phyloP scores from a whole-genome alignment of 305 asterid genomes.

The Fraxinus sp. region DNA sequence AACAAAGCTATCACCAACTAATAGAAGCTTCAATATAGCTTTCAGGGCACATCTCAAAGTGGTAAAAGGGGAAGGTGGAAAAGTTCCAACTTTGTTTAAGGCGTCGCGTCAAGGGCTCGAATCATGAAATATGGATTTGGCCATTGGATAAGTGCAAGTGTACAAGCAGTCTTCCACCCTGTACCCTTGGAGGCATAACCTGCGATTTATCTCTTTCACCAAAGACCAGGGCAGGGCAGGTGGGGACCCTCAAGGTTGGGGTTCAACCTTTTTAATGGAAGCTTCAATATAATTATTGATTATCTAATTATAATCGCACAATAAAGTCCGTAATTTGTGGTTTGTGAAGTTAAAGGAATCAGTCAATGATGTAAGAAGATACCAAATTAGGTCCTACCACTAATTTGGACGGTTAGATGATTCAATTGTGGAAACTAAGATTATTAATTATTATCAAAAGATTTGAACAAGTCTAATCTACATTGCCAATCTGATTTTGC shows the following conservation, averaged over 20 bases:
- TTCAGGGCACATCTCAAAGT: no score
- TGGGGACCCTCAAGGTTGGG: no score
- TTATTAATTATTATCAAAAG: slow-evolving; percentile 18
- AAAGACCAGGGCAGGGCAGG: no score
- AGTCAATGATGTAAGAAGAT: not conserved
- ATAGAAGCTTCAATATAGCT: slow-evolving; percentile 4
- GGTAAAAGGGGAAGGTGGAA: no score
- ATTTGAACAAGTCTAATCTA: not conserved
- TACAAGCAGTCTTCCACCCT: no score
- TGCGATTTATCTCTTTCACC: no score
- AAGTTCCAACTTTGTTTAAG: no score
- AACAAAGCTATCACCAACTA: slow-evolving; percentile 8
- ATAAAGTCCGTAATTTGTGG: not conserved
- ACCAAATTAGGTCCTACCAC: slow-evolving; percentile 25
- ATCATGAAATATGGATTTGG: no score
- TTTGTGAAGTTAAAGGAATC: slow-evolving; percentile 26
- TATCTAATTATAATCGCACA: not conserved
- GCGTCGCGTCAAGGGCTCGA: no score
- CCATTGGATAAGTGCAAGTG: no score
- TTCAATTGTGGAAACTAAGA: slow-evolving; percentile 5
- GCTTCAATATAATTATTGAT: not conserved
- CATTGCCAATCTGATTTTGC: not conserved
- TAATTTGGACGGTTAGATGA: slow-evolving; percentile 24
- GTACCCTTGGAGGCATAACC: no score
- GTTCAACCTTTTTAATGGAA: no score